Evolutionary conservation across 192 early-diverging fungal genomes (phyloP).

Genomic region (Funneliformis mosseae): DNA sequence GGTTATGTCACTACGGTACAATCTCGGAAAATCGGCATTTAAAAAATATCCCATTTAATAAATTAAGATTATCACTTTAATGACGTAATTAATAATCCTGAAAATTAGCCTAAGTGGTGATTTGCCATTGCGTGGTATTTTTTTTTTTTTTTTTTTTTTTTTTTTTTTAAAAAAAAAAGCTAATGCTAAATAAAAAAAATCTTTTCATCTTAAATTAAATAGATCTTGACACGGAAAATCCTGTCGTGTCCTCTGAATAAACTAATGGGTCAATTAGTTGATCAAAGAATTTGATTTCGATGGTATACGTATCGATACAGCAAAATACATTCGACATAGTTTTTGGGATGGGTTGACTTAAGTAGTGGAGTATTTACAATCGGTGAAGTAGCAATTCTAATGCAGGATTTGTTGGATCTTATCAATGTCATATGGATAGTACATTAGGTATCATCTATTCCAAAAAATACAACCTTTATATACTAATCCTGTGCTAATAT

Average conservation of each 20-base stretch:
- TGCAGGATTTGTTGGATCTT: slow-evolving; percentile 21
- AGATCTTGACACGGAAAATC: slow-evolving; percentile 47
- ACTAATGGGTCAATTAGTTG: slow-evolving; percentile 33
- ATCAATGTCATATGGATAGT: slow-evolving; percentile 30
- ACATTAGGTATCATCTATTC: slow-evolving; percentile 36
- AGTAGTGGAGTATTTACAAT: slow-evolving; percentile 42
- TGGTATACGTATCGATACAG: slow-evolving; percentile 51
- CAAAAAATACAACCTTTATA: slow-evolving; percentile 8
- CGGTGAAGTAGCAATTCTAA: slow-evolving; percentile 37
- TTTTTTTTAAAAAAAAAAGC: no score
- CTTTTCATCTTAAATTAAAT: no score
- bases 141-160: background rate
- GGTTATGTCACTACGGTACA: background rate
- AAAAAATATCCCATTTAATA: background rate
- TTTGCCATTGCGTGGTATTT: slow-evolving; percentile 31
- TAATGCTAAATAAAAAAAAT: no score
- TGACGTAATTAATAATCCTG: background rate
- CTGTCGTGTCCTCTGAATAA: slow-evolving; percentile 25
- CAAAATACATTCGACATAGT: slow-evolving; percentile 42
- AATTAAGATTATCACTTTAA: background rate
- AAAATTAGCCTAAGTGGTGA: slow-evolving; percentile 19
- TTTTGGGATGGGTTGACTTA: slow-evolving; percentile 46
- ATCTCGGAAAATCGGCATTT: background rate
- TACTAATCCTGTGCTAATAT: slow-evolving; percentile 25
- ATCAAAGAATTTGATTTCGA: slow-evolving; percentile 43